Conservation (phyloP, 2,329 filamentous ascomycete genomes). For the Rutstroemia sp. region DNA sequence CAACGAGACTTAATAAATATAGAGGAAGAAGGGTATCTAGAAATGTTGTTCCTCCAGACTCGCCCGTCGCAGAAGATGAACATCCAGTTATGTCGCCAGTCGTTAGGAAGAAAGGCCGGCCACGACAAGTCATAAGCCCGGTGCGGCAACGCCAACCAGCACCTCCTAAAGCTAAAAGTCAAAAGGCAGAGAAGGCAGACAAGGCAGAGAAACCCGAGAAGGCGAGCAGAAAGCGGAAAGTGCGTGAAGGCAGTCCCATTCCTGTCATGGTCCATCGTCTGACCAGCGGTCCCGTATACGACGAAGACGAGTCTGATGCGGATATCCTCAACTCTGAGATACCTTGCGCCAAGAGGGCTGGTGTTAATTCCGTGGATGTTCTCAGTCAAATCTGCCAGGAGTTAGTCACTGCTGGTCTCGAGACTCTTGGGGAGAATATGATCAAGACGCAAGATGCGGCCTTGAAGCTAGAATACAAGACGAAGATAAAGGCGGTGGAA, state of each 20-base stretch:
- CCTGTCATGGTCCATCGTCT: conserved; percentile 56
- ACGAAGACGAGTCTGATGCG: conserved; percentile 35
- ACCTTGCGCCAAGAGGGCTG: conserved; percentile 43
- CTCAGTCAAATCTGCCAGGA: conserved; percentile 55
- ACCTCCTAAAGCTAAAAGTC: conserved; percentile 24
- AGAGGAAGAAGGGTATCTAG: conserved; percentile 30
- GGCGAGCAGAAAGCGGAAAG: conserved; percentile 21
- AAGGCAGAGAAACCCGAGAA: conserved; percentile 2
- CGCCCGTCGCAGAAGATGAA: conserved; percentile 29
- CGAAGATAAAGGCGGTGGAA: conserved; percentile 49
- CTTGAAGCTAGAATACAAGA: conserved; percentile 45
- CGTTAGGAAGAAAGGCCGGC: conserved; percentile 13
- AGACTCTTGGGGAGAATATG: conserved; percentile 38
- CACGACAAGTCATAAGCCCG: conserved; percentile 11
- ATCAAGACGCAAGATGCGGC: conserved; percentile 37
- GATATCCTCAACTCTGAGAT: conserved; percentile 45
- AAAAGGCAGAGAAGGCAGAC: conserved; percentile 20
- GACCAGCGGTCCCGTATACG: conserved; percentile 37
- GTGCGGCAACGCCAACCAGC: conserved; percentile 24
- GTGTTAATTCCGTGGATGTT: conserved; percentile 56
- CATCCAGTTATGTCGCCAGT: conserved; percentile 10
- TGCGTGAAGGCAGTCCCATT: conserved; percentile 37
- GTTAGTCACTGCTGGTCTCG: conserved; percentile 44
- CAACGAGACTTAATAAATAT: conserved; percentile 32
- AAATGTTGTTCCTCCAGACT: conserved; percentile 31